Percentiles rank a stretch among this genome's conserved stretches.
Conservation (phyloP, 805 yeast genomes). For the Yamadazyma philogaea region DNA sequence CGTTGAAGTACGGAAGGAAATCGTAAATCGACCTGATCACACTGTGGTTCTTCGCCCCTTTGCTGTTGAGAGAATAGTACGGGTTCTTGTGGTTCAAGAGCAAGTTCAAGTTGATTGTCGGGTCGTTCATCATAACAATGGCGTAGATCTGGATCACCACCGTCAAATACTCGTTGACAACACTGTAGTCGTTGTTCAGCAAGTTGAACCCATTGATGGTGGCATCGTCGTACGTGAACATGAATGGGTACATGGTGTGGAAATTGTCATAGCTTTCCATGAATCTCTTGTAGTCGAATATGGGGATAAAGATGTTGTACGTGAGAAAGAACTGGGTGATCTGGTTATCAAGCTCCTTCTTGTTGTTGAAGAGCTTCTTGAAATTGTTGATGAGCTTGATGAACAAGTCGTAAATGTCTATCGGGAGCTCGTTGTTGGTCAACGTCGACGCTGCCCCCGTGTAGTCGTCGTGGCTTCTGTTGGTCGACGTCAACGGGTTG, state of each 20-base stretch:
- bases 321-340: constrained; percentile 49
- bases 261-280: constrained; percentile 50
- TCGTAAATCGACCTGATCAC: constrained; percentile 40
- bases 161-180: constrained; percentile 42
- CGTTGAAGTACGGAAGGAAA: constrained; percentile 47
- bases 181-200: constrained; percentile 42
- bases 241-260: constrained; percentile 47
- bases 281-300: constrained; percentile 51
- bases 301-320: constrained; percentile 53
- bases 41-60: constrained; percentile 18
- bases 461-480: constrained; percentile 18
- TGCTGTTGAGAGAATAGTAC: constrained; percentile 19
- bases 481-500: constrained; percentile 36
- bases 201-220: constrained; percentile 49
- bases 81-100: constrained; percentile 38
- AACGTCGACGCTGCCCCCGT: constrained; percentile 14
- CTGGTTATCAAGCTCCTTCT: constrained; percentile 44
- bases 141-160: constrained; percentile 48
- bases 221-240: constrained; percentile 45
- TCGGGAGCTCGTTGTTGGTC: constrained; percentile 27
- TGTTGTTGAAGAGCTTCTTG: constrained; percentile 35
- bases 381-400: constrained; percentile 43
- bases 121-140: constrained; percentile 51
- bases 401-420: constrained; percentile 42
- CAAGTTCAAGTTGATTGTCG: constrained; percentile 40